Percentiles rank a stretch among this genome's conserved stretches.
Conservation (phyloP, 306 rosid species). For the Vachellia collinsii region DNA sequence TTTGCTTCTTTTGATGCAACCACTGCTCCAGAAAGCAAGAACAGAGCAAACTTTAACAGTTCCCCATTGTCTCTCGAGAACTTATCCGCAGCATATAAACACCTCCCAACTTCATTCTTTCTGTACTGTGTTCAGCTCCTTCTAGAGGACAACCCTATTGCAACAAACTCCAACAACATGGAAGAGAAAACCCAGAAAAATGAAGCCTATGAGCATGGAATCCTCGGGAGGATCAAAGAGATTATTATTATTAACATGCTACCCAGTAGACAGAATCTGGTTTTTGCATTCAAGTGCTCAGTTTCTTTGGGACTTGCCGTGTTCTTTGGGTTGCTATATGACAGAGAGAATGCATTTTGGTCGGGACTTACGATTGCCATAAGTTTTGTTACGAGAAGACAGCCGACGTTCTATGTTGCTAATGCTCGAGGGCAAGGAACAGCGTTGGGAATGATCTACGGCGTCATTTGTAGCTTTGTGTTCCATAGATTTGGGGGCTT, state of each 20-base stretch:
- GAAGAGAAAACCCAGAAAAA: slow-evolving; percentile 19
- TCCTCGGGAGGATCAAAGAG: slow-evolving; percentile 33
- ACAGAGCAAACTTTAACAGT: slow-evolving; percentile 28
- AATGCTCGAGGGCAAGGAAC: slow-evolving; percentile 86
- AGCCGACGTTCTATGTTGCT: slow-evolving; percentile 63
- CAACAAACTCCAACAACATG: slow-evolving; percentile 24
- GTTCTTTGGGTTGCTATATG: slow-evolving; percentile 64
- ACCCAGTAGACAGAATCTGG: slow-evolving; percentile 47
- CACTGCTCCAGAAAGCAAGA: slow-evolving; percentile 42
- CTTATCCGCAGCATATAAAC: slow-evolving; percentile 36
- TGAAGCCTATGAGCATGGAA: slow-evolving; percentile 4
- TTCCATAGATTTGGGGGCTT: slow-evolving; percentile 41
- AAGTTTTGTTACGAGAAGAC: slow-evolving; percentile 58
- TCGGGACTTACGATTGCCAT: slow-evolving; percentile 75
- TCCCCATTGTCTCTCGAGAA: slow-evolving; percentile 31
- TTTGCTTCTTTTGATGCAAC: slow-evolving; percentile 46
- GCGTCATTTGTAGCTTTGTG: slow-evolving; percentile 58
- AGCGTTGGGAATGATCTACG: slow-evolving; percentile 76
- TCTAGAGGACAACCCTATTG: slow-evolving; percentile 39
- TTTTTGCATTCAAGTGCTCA: slow-evolving; percentile 75
- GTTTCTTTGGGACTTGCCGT: slow-evolving; percentile 71
- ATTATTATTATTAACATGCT: slow-evolving; percentile 28
- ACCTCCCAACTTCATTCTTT: slow-evolving; percentile 65
- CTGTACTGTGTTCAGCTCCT: slow-evolving; percentile 65
- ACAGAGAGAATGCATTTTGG: slow-evolving; percentile 67